Percentiles rank a stretch among this genome's conserved stretches.
Evolutionary conservation across 495 filamentous ascomycete species (phyloP).

Genomic region (Massariosphaeria phaeospora): DNA sequence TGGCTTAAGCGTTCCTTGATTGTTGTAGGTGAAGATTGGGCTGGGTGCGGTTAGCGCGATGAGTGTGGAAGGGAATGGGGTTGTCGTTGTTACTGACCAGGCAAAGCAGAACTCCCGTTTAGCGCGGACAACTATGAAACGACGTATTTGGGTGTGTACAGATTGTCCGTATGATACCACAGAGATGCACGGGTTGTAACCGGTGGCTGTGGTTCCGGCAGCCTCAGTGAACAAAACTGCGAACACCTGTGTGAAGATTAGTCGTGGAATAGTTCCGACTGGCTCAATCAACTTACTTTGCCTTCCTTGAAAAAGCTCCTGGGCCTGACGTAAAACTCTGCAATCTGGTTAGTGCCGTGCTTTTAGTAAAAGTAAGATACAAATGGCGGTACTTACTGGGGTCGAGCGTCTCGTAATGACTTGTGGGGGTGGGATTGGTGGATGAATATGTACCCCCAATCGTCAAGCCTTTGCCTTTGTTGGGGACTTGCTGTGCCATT

Average conservation of each 20-base stretch:
- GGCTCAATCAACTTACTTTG: not conserved
- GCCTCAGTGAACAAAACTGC: conserved; percentile 19
- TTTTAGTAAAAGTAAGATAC: not conserved
- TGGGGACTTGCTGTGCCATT: not conserved
- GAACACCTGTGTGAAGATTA: conserved; percentile 18
- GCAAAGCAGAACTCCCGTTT: conserved; percentile 14
- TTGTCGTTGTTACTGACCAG: conserved; percentile 6
- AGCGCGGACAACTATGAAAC: conserved; percentile 27
- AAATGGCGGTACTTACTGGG: not conserved
- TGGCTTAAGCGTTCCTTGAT: conserved; percentile 36
- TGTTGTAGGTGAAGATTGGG: conserved; percentile 42
- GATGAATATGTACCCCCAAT: not conserved
- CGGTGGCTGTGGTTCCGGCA: not conserved
- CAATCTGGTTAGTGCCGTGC: not conserved
- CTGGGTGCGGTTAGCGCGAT: not conserved
- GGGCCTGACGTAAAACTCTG: not conserved
- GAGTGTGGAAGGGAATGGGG: not conserved
- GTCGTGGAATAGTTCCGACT: not conserved
- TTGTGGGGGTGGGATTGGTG: not conserved
- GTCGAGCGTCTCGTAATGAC: not conserved
- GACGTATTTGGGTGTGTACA: conserved; percentile 24
- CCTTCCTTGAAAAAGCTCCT: not conserved
- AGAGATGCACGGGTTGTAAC: conserved; percentile 13
- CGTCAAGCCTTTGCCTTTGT: not conserved
- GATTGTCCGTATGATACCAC: conserved; percentile 4